Percentiles rank a stretch among this genome's conserved stretches.
phyloP scores from a whole-genome alignment of 2,329 filamentous ascomycete genomes.

The Colletotrichum sp. region DNA sequence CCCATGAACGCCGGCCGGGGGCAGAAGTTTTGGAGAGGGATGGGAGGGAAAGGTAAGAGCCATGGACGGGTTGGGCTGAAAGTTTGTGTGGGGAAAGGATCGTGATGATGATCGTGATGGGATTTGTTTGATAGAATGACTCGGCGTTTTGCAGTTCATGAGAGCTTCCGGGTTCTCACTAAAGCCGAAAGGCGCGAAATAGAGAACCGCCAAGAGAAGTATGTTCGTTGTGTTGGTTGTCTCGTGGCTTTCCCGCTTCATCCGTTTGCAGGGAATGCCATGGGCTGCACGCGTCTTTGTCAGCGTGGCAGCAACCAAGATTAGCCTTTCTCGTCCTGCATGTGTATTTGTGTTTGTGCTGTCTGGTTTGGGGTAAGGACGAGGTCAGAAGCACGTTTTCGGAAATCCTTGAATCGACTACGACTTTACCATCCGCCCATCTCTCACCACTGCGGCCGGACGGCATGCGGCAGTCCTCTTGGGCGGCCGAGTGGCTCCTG shows the following conservation, averaged over 20 bases:
- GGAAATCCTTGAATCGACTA: background rate
- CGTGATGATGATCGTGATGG: background rate
- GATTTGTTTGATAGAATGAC: background rate
- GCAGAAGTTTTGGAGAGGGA: background rate
- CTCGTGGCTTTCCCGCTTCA: slow-evolving; percentile 2
- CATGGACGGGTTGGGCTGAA: background rate
- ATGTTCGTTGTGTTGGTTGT: background rate
- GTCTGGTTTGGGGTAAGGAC: slow-evolving; percentile 1
- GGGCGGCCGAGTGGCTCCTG: background rate
- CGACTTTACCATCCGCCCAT: background rate
- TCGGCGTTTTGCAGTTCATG: background rate
- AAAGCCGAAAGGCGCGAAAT: background rate
- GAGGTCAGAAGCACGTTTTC: background rate
- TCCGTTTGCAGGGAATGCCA: slow-evolving; percentile 12
- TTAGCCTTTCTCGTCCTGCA: background rate
- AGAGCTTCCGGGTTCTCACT: background rate
- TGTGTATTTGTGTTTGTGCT: background rate
- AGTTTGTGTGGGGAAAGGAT: background rate
- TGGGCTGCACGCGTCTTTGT: slow-evolving; percentile 1
- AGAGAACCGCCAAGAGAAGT: background rate
- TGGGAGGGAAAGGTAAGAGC: background rate
- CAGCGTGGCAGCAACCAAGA: background rate
- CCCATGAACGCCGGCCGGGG: background rate
- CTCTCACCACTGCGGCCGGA: background rate
- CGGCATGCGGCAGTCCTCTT: background rate